Conservation (phyloP, 2,329 filamentous ascomycete genomes). For the Lachnellula subtilissima region DNA sequence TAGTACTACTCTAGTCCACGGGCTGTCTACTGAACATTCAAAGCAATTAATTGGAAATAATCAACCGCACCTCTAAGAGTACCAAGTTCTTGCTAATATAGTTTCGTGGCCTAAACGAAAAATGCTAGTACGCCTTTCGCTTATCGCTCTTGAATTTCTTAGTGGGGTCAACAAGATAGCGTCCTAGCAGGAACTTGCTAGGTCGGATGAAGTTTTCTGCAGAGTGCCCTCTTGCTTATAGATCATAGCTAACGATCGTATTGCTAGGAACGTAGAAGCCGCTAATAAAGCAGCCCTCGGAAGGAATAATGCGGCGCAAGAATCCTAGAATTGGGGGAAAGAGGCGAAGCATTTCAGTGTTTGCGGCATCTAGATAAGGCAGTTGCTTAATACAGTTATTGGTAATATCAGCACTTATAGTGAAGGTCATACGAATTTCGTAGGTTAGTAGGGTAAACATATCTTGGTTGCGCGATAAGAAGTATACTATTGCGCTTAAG, state of each 20-base stretch:
- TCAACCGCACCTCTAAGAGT: conserved; percentile 12
- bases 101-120: conserved; percentile 4
- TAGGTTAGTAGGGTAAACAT: conserved; percentile 34
- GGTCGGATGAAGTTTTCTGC: conserved; percentile 13
- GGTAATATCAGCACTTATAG: conserved; percentile 19
- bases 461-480: conserved; percentile 11
- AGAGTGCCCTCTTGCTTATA: conserved; percentile 28
- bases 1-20: no score
- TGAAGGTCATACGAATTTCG: conserved; percentile 40
- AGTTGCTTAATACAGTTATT: conserved; percentile 4
- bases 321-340: conserved; percentile 30
- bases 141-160: conserved; percentile 30
- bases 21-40: no score
- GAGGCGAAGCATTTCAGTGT: conserved; percentile 35
- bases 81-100: conserved; percentile 15
- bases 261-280: conserved; percentile 12
- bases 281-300: conserved; percentile 10
- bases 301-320: conserved; percentile 10
- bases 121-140: conserved; percentile 28
- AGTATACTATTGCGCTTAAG: conserved; percentile 30
- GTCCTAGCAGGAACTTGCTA: conserved; percentile 17
- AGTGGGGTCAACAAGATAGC: conserved; percentile 16
- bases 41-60: conserved; percentile 5
- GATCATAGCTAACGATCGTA: conserved; percentile 15
- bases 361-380: conserved; percentile 33